Conservation (phyloP, 257 asterid species). For the Solanum chmielewskii region DNA sequence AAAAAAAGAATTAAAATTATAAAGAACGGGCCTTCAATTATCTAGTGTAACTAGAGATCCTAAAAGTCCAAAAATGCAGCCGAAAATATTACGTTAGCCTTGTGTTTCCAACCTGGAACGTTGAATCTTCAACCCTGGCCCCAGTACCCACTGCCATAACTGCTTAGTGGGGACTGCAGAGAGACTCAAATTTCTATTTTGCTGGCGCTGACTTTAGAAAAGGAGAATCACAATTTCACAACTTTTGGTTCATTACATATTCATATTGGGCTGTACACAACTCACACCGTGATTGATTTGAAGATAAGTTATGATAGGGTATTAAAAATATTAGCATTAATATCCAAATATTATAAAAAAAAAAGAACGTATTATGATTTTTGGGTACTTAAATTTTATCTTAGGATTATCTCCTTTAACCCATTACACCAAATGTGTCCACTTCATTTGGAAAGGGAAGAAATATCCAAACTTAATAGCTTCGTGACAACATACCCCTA, state of each 20-base stretch:
- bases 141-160: not conserved
- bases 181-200: not conserved
- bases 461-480: not conserved
- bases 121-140: not conserved
- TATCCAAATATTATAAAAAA: rapidly evolving
- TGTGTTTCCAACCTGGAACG: not conserved
- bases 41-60: not conserved
- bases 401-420: not conserved
- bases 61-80: not conserved
- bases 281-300: not conserved
- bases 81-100: not conserved
- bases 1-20: too few species aligned
- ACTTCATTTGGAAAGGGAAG: not conserved
- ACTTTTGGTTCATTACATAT: not conserved
- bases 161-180: not conserved
- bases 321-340: too few species aligned
- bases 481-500: not conserved
- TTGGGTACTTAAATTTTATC: too few species aligned
- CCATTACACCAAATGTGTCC: not conserved
- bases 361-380: too few species aligned
- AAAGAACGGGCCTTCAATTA: too few species aligned
- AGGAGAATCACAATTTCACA: not conserved
- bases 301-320: too few species aligned
- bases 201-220: not conserved
- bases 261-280: not conserved